These are phyloP conservation scores for Phytophthora fragariaefolia DNA, from an alignment of 352 stramenopile genomes.

Conservation along the genomic window DNA sequence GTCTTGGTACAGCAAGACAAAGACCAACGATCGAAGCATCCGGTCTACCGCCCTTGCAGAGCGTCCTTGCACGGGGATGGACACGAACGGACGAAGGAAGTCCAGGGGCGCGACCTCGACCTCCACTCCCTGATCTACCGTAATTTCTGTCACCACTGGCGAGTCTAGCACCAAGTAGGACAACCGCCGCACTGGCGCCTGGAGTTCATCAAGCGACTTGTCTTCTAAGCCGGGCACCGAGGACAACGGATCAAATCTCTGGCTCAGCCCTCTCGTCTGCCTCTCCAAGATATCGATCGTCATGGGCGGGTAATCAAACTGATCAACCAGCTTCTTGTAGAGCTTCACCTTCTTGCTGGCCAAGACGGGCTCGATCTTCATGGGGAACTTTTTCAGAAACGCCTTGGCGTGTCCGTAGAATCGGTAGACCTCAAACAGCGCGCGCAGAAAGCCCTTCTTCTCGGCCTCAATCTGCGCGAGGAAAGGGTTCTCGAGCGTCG, in stretches of 20 bases:
- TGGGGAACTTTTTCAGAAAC: constrained; percentile 61
- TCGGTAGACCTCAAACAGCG: constrained; percentile 76
- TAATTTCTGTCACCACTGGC: constrained; percentile 49
- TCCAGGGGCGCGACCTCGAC: constrained; percentile 35
- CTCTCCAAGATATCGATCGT: constrained; percentile 75
- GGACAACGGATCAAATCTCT: constrained; percentile 62
- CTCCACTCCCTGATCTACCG: constrained; percentile 23
- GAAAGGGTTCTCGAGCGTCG: constrained; percentile 68
- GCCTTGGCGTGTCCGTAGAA: constrained; percentile 69
- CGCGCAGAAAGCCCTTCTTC: constrained; percentile 50
- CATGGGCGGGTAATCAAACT: constrained; percentile 57
- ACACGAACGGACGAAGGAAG: constrained; percentile 45
- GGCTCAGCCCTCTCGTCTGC: constrained; percentile 48
- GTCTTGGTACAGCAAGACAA: constrained; percentile 51
- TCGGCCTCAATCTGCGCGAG: constrained; percentile 52
- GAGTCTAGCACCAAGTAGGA: constrained; percentile 62
- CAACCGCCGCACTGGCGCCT: constrained; percentile 49
- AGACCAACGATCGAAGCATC: constrained; percentile 56
- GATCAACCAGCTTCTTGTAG: constrained; percentile 70
- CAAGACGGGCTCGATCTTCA: constrained; percentile 38
- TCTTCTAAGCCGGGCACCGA: constrained; percentile 31
- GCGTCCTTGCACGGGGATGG: constrained; percentile 36
- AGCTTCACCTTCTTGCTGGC: constrained; percentile 55
- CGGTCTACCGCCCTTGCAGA: constrained; percentile 42
- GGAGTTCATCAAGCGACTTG: constrained; percentile 47